Conservation (phyloP, 768 basidiomycete genomes). For the Pulveroboletus sp. region DNA sequence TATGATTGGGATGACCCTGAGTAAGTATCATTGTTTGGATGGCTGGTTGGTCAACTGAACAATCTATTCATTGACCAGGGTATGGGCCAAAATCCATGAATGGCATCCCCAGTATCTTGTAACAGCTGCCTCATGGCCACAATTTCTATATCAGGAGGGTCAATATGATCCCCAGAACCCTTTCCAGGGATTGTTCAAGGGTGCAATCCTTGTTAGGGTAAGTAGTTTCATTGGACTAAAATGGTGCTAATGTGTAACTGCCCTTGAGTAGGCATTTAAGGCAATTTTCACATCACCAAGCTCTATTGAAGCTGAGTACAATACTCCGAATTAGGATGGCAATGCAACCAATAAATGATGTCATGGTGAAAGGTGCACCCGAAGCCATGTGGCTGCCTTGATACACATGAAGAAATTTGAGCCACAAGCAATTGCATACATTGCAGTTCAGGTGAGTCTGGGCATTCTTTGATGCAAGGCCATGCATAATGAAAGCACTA, state of each 20-base stretch:
- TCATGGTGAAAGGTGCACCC: neutral
- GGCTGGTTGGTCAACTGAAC: too few relatives aligned
- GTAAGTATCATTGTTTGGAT: neutral
- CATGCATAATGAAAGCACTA: neutral
- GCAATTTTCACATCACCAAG: neutral
- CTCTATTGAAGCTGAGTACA: neutral
- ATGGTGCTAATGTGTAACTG: too few relatives aligned
- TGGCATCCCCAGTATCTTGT: neutral
- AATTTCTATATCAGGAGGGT: neutral
- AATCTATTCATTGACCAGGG: neutral
- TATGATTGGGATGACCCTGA: neutral
- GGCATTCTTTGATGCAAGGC: too few relatives aligned
- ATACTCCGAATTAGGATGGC: neutral
- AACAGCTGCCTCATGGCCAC: neutral
- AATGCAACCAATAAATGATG: neutral
- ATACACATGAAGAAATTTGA: neutral
- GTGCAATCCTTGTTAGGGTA: neutral
- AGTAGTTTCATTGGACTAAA: too few relatives aligned
- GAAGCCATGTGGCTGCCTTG: neutral
- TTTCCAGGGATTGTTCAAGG: neutral
- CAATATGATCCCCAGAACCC: neutral
- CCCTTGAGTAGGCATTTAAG: constrained; percentile 4
- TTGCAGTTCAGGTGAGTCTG: neutral
- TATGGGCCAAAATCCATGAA: neutral
- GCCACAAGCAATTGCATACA: neutral